Percentiles rank a stretch among this genome's conserved stretches.
phyloP scores from a whole-genome alignment of 2,329 filamentous ascomycete genomes.

The Sclerotinia borealis region DNA sequence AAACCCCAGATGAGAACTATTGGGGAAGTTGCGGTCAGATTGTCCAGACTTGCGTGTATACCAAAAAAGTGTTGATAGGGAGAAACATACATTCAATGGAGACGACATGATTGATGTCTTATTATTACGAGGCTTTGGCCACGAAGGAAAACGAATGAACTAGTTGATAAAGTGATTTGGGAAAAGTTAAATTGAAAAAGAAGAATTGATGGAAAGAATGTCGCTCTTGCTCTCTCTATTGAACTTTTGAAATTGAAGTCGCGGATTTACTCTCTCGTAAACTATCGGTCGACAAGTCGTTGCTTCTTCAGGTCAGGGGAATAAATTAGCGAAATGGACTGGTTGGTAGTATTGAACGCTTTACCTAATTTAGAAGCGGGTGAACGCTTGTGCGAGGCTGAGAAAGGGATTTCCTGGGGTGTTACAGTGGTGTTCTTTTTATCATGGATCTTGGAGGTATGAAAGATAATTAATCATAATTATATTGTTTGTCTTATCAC shows the following conservation, averaged over 20 bases:
- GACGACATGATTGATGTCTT: slow-evolving; percentile 43
- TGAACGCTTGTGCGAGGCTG: slow-evolving; percentile 10
- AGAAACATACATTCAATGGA: slow-evolving; percentile 44
- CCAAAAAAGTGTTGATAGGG: slow-evolving; percentile 12
- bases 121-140: slow-evolving; percentile 10
- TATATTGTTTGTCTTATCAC: not conserved
- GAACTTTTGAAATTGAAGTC: slow-evolving; percentile 8
- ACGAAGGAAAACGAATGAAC: not conserved
- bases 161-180: not conserved
- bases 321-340: slow-evolving; percentile 23
- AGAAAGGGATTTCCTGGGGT: slow-evolving; percentile 7
- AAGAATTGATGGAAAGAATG: slow-evolving; percentile 7
- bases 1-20: slow-evolving; percentile 27
- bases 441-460: not conserved
- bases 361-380: slow-evolving; percentile 8
- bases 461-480: not conserved
- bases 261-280: slow-evolving; percentile 18
- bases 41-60: slow-evolving; percentile 26
- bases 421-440: not conserved
- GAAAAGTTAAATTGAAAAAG: not conserved
- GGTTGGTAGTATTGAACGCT: slow-evolving; percentile 1
- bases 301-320: slow-evolving; percentile 25
- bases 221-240: not conserved
- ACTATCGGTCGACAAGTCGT: slow-evolving; percentile 24
- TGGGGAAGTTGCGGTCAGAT: slow-evolving; percentile 27